phyloP scores from a whole-genome alignment of 192 early-diverging fungal genomes.

The Funneliformis mosseae region DNA sequence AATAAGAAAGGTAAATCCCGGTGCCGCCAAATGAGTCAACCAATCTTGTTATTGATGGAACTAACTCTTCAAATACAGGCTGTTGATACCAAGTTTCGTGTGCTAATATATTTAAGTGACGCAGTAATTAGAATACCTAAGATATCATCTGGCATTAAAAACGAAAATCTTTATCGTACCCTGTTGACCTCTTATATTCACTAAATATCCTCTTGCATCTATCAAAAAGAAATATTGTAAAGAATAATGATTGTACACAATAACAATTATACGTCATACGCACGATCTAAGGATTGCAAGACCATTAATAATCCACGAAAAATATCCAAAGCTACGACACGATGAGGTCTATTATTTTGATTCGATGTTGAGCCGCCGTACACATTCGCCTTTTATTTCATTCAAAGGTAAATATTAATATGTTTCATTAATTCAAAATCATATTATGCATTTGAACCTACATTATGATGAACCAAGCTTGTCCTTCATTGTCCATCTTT shows the following conservation, averaged over 20 bases:
- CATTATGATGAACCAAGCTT: no score
- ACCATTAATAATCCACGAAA: conserved; percentile 1
- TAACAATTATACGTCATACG: no score
- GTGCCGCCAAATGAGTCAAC: background rate
- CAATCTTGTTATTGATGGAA: background rate
- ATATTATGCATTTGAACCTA: no score
- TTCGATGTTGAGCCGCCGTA: no score
- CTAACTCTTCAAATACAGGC: background rate
- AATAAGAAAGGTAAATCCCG: background rate
- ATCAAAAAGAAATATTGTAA: background rate
- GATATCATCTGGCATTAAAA: background rate
- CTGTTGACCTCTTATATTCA: background rate
- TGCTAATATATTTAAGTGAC: background rate
- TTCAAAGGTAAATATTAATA: no score
- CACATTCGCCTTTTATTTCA: no score
- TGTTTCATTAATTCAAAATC: no score
- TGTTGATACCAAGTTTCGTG: background rate
- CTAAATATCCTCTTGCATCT: background rate
- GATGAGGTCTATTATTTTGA: background rate
- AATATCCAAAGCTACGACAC: background rate
- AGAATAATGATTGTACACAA: no score
- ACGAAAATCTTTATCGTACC: background rate
- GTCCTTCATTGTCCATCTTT: no score
- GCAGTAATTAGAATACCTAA: background rate
- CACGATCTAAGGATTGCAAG: background rate